These are phyloP conservation scores for Acanthamoeba quina DNA, from an alignment of 208 protist species.

Conservation along the genomic window DNA sequence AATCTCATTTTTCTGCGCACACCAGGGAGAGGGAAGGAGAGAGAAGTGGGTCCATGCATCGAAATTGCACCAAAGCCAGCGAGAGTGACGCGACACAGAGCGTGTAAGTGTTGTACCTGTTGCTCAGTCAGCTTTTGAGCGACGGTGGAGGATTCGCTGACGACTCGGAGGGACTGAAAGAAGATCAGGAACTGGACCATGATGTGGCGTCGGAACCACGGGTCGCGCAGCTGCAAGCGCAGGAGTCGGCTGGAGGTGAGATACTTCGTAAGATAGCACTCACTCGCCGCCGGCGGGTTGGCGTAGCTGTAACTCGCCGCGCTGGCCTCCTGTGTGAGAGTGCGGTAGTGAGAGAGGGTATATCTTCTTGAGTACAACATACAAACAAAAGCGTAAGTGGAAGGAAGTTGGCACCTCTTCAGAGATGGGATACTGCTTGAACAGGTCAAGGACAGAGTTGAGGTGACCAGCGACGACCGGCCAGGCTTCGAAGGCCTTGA, in stretches of 20 bases:
- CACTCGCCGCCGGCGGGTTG: background rate
- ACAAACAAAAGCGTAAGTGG: too few species aligned
- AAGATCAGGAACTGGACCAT: slow-evolving; percentile 68
- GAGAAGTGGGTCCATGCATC: too few species aligned
- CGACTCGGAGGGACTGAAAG: slow-evolving; percentile 52
- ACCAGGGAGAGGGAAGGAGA: too few species aligned
- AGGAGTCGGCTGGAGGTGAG: slow-evolving; percentile 58
- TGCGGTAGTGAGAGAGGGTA: too few species aligned
- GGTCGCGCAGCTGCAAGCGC: slow-evolving; percentile 51
- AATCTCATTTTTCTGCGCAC: slow-evolving; percentile 38
- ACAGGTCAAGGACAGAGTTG: slow-evolving; percentile 41
- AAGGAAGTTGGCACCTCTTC: slow-evolving; percentile 1
- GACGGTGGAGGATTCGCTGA: background rate
- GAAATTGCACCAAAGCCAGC: too few species aligned
- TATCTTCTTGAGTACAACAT: too few species aligned
- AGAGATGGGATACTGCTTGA: slow-evolving; percentile 68
- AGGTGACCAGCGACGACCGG: background rate
- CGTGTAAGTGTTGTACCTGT: slow-evolving; percentile 18
- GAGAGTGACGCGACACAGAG: too few species aligned
- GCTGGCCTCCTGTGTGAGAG: background rate
- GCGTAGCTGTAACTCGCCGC: slow-evolving; percentile 19
- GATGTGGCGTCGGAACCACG: slow-evolving; percentile 61
- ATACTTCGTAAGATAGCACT: slow-evolving; percentile 59
- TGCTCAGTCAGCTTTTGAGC: background rate
- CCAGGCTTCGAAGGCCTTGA: slow-evolving; percentile 43